Evolutionary conservation across 768 basidiomycete genomes (phyloP).

Genomic region (Lanmaoa rubissima): DNA sequence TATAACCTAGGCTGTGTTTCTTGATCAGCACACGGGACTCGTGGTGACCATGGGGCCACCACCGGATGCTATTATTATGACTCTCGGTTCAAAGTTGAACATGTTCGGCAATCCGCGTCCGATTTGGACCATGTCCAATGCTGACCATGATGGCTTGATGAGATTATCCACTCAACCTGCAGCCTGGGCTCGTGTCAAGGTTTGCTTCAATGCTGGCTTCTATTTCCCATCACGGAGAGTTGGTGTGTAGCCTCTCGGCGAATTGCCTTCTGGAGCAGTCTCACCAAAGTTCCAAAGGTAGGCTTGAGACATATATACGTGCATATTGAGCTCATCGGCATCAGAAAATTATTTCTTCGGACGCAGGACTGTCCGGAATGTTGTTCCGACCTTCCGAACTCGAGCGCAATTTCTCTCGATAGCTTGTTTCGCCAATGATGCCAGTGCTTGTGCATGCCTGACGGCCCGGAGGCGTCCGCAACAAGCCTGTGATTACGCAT

Average conservation of each 20-base stretch:
- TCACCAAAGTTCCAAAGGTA: background rate
- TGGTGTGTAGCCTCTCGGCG: background rate
- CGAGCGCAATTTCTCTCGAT: background rate
- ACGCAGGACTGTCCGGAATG: no score
- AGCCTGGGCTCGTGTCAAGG: background rate
- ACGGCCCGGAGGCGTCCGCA: background rate
- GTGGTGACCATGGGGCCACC: background rate
- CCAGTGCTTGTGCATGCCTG: background rate
- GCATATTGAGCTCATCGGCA: background rate
- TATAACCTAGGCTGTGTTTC: background rate
- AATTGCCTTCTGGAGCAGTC: background rate
- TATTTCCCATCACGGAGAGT: background rate
- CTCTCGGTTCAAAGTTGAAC: slow-evolving; percentile 15
- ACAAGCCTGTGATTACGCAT: background rate
- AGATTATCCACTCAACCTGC: background rate
- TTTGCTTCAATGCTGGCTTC: background rate
- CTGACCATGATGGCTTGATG: background rate
- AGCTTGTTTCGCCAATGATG: background rate
- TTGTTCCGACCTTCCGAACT: background rate
- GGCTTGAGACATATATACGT: background rate
- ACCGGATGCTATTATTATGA: background rate
- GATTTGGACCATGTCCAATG: background rate
- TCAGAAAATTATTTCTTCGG: no score
- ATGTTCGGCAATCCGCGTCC: slow-evolving; percentile 9
- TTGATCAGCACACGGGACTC: background rate